phyloP scores from a whole-genome alignment of 495 filamentous ascomycete genomes.

The Aspergillus coremiiformis region DNA sequence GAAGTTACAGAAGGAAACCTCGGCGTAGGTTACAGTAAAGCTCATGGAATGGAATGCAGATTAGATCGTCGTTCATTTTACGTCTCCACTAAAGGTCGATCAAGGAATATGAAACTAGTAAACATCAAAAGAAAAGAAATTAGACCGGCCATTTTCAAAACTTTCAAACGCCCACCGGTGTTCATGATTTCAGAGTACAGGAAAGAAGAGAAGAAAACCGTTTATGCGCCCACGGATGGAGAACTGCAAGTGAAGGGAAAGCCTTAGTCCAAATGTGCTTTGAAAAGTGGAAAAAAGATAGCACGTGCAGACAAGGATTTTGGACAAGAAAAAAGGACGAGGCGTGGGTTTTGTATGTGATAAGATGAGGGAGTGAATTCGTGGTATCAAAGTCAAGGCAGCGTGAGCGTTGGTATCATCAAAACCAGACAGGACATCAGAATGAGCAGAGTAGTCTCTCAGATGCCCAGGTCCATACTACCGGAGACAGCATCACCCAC shows the following conservation, averaged over 20 bases:
- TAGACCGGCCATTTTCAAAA: constrained; percentile 23
- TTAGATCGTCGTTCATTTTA: not conserved
- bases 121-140: constrained; percentile 21
- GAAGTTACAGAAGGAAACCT: constrained; percentile 14
- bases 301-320: not conserved
- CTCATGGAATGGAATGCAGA: not conserved
- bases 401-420: not conserved
- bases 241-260: constrained; percentile 4
- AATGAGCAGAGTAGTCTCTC: constrained; percentile 10
- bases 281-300: not conserved
- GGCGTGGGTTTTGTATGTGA: not conserved
- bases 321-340: not conserved
- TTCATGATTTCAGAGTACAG: constrained; percentile 19
- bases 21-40: not conserved
- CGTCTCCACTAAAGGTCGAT: not conserved
- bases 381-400: not conserved
- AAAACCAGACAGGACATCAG: constrained; percentile 2
- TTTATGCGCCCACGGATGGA: constrained; percentile 25
- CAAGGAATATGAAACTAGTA: constrained; percentile 15
- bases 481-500: constrained; percentile 35
- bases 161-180: constrained; percentile 23
- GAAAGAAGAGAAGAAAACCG: constrained; percentile 18
- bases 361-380: not conserved
- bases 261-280: not conserved
- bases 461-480: constrained; percentile 40